Base-by-base conservation (phyloP, 495 filamentous ascomycete genomes). In the Penicillium samsonianum region DNA sequence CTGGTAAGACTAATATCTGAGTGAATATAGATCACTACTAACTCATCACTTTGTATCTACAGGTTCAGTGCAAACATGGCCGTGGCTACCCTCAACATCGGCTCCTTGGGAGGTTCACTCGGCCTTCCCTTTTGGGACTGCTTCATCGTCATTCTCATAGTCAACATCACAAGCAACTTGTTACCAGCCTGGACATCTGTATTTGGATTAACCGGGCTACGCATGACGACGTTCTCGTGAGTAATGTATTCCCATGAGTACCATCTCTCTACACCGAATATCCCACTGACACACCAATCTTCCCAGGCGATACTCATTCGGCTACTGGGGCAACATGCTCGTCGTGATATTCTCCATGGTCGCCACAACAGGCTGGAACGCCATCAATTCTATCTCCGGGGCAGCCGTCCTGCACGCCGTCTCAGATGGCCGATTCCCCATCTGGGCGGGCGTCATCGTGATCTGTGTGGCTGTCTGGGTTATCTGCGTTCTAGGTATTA, bases 1-100 rank as follows among this genome's bases (percentile, higher is more conserved):
- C 83, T 89, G 87, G 86, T 69, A 61, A 6, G 42, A 16, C 33
- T 7, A 2, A n/a, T 37, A n/a, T n/a, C 0, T 8, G 33, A 37
- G 5, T 37, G 14, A n/a, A 7, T 7, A 37, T 37, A 6, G 16
- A 37, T 7, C 14, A 16, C 33, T 5, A 37, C 20, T 40, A 4
- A 54, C 3, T 25, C n/a, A 49, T 35, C 41, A 11, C 16, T 37
- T n/a, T 19, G 1, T 14, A 25, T n/a, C 17, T 45, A 58, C 25
- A 69, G 64, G 67, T 72, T 88, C 42, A 84, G 84, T 2, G 82
- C 84, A 46, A 90, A 89, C 62, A 84, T 88, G 80, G 82, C 84
- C 16, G 82, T 89, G 14, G 81, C 80, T 1, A 82, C 85, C 9
- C 85, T 90, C 54, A 85, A 84, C 22, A 79, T 89, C 41, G 87